Conservation (phyloP, 306 rosid genomes). For the Quercus engelmannii region DNA sequence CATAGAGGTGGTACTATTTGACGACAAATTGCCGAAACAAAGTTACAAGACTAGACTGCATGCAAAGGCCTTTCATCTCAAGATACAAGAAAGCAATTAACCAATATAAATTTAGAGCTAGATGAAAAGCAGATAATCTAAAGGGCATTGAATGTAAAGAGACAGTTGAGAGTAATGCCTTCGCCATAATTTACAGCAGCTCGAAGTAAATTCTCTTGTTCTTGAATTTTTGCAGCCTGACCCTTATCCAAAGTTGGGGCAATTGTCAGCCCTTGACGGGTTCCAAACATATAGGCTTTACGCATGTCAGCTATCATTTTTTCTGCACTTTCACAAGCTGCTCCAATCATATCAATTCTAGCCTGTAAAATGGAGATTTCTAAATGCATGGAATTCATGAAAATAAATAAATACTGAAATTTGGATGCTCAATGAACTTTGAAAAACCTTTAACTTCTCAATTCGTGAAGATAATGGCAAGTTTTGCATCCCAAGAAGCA, state of each 20-base stretch:
- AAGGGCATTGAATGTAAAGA: background rate
- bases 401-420: background rate
- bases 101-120: background rate
- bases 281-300: slow-evolving; percentile 83
- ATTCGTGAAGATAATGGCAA: slow-evolving; percentile 68
- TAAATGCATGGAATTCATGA: background rate
- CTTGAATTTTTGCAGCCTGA: slow-evolving; percentile 94
- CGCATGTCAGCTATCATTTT: slow-evolving; percentile 91
- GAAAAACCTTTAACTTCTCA: slow-evolving; percentile 67
- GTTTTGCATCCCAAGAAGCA: slow-evolving; percentile 87
- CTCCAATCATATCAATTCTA: slow-evolving; percentile 82
- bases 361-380: slow-evolving; percentile 40
- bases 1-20: background rate
- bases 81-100: background rate
- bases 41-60: background rate
- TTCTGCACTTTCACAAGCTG: slow-evolving; percentile 93
- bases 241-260: slow-evolving; percentile 90
- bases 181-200: slow-evolving; percentile 84
- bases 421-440: slow-evolving; percentile 3
- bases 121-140: background rate
- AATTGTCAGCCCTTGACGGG: slow-evolving; percentile 74
- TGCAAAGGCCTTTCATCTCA: background rate
- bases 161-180: slow-evolving; percentile 33
- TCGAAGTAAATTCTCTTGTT: slow-evolving; percentile 84
- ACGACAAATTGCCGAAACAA: background rate